Conservation (phyloP, 2,329 filamentous ascomycete species). For the Aureobasidium subglaciale region DNA sequence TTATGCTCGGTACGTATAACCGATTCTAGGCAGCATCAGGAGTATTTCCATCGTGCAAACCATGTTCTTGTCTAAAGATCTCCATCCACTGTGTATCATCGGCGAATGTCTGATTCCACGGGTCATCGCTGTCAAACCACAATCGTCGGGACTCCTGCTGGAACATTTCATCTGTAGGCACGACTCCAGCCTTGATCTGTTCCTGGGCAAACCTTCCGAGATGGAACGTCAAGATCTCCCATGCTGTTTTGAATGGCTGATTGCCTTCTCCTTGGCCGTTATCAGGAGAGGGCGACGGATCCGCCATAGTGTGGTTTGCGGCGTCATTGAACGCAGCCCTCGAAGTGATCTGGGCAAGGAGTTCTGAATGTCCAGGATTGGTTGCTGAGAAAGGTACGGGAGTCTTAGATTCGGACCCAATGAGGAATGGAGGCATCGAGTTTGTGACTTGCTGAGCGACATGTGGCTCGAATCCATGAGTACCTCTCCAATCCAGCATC, state of each 20-base stretch:
- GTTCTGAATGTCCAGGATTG: conserved; percentile 4
- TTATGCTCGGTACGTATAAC: too few species aligned
- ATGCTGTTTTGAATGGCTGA: conserved; percentile 32
- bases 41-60: conserved; percentile 23
- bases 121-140: conserved; percentile 15
- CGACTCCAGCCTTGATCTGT: conserved; percentile 1
- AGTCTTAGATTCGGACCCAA: conserved; percentile 25
- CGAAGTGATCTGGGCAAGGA: conserved; percentile 5
- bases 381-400: conserved; percentile 9
- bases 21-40: background rate
- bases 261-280: background rate
- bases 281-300: background rate
- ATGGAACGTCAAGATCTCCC: conserved; percentile 19
- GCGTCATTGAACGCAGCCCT: background rate
- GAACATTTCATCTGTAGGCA: conserved; percentile 16
- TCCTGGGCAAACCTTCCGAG: conserved; percentile 14
- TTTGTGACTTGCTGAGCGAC: conserved; percentile 43
- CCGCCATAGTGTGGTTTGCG: background rate
- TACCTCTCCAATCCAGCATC: conserved; percentile 51
- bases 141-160: conserved; percentile 15
- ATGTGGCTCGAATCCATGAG: conserved; percentile 44
- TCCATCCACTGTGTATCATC: conserved; percentile 15
- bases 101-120: conserved; percentile 15
- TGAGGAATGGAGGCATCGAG: conserved; percentile 46
- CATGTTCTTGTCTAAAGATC: conserved; percentile 43